Evolutionary conservation across 2,329 filamentous ascomycete species (phyloP).

Genomic region (Colletotrichum euphorbiae): DNA sequence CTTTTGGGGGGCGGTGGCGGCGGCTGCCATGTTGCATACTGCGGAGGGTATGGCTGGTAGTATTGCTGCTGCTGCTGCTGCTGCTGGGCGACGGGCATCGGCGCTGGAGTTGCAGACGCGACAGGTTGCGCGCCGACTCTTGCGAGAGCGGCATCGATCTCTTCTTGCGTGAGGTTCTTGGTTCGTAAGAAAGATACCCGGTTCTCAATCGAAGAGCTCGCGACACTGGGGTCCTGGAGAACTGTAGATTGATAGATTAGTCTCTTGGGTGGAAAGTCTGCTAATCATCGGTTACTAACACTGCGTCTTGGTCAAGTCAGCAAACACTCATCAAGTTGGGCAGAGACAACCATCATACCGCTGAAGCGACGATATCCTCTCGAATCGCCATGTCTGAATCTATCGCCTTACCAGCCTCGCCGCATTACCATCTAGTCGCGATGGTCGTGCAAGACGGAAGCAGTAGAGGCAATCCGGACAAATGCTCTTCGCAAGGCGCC

Average conservation of each 20-base stretch:
- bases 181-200: slow-evolving; percentile 92
- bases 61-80: slow-evolving; percentile 60
- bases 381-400: slow-evolving; percentile 78
- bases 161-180: slow-evolving; percentile 97
- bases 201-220: slow-evolving; percentile 90
- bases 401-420: slow-evolving; percentile 20
- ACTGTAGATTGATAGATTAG: slow-evolving; percentile 62
- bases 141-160: slow-evolving; percentile 86
- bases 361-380: slow-evolving; percentile 90
- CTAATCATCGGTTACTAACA: slow-evolving; percentile 50
- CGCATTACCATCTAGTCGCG: slow-evolving; percentile 20
- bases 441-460: slow-evolving; percentile 1
- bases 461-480: neutral
- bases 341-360: slow-evolving; percentile 63
- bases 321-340: neutral
- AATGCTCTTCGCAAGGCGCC: neutral
- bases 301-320: slow-evolving; percentile 50
- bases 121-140: slow-evolving; percentile 74
- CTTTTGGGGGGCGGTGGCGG: slow-evolving; percentile 75
- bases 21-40: slow-evolving; percentile 68
- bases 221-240: slow-evolving; percentile 92
- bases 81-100: slow-evolving; percentile 55
- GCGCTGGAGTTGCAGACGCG: slow-evolving; percentile 51
- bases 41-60: slow-evolving; percentile 62
- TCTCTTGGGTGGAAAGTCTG: neutral